Conservation (phyloP, 2,329 filamentous ascomycete genomes). For the Pseudogymnoascus sp. region DNA sequence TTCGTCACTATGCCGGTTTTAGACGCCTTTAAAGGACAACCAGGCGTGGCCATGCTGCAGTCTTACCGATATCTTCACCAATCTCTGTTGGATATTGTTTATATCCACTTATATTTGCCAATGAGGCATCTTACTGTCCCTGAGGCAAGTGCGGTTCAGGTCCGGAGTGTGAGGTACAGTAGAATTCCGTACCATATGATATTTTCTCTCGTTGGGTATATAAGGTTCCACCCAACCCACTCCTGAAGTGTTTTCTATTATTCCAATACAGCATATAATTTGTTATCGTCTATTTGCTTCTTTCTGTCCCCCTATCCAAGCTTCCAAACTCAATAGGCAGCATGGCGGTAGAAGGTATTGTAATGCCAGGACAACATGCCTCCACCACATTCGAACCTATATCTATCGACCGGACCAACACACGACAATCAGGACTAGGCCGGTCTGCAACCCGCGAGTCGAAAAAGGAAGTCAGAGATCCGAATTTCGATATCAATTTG, state of each 20-base stretch:
- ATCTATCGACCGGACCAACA: conserved; percentile 6
- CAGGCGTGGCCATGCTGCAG: neutral
- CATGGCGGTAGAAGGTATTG: conserved; percentile 7
- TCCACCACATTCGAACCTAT: neutral
- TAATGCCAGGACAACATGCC: neutral
- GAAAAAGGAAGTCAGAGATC: neutral
- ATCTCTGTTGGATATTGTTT: neutral
- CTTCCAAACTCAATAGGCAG: neutral
- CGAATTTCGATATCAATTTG: conserved; percentile 42
- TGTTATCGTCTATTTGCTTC: neutral
- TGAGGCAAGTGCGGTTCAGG: neutral
- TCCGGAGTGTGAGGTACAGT: neutral
- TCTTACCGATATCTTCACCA: neutral
- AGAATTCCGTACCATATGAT: neutral
- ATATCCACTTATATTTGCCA: neutral
- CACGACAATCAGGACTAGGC: neutral
- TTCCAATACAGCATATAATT: neutral
- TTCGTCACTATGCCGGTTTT: neutral
- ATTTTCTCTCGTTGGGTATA: neutral
- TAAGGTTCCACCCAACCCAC: neutral
- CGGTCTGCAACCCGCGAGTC: neutral
- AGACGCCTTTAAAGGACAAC: neutral
- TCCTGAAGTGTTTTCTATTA: neutral
- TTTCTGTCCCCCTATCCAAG: neutral
- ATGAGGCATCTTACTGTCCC: neutral